Evolutionary conservation across 2,329 filamentous ascomycete species (phyloP), one percentile per base, ranked within the genome.

Genomic region (Dendryphion nanum): DNA sequence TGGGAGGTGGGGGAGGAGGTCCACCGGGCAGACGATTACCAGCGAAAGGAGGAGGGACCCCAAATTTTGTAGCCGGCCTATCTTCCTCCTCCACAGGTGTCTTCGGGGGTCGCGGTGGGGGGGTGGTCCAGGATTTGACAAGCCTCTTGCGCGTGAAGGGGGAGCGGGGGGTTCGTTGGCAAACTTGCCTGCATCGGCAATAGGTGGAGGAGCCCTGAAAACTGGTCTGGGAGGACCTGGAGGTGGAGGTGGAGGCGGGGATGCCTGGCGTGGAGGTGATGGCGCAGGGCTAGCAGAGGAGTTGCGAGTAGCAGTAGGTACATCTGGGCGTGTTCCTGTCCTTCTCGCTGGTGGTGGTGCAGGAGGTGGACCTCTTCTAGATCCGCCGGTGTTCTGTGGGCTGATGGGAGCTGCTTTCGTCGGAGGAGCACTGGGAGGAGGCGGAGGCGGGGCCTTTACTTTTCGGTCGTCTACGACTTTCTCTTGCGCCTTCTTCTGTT

Each of bases 151-250:
- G 56, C 74, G 65, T 57, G 72, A 52, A 64, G 77, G 60, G 38
- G 67, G 68, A 20, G 65, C 56, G 10, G 71, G 60, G 15, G 72
- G 73, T 40, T 73, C 70, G 19, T 72, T 65, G 3, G 85, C 89
- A 59, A 81, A 93, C 66, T 88, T 95, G 24, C 93, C 93, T 41
- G 93, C 93, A 64, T 95, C 90, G 38, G 88, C 81, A 42, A 97
- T 69, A 2, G 91, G 87, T 21, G 93, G 93, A 31, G 93, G 93
- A 6, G 88, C 91, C 48, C 82, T 78, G 70, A 95, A 97, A 53
- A 76, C 78, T 6, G 81, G 80, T 35, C 83, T 78, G 16, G 82
- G 78, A 7, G 76, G 76, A 0, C 19, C 20, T n/a, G 35, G 34
- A n/a, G 36, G 37, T 14, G 55, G n/a, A n/a, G n/a, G n/a, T n/a